Conservation (phyloP, 2,329 filamentous ascomycete genomes). For the Fusarium sp. region DNA sequence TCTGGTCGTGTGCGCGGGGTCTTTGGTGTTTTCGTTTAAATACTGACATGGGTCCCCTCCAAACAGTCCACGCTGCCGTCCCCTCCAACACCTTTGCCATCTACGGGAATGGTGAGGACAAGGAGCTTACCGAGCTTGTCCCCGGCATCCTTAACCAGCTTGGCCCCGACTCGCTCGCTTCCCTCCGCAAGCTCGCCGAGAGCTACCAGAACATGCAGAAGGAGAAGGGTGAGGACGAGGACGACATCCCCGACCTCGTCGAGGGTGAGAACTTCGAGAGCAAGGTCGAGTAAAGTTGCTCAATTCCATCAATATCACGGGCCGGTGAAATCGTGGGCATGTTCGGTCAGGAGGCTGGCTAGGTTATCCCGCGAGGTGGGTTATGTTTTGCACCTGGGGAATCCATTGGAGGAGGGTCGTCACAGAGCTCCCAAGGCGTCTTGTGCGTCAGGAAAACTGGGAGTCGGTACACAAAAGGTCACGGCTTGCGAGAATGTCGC, state of each 20-base stretch:
- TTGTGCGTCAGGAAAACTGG: conserved; percentile 38
- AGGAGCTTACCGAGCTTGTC: conserved; percentile 99
- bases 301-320: conserved; percentile 35
- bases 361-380: conserved; percentile 40
- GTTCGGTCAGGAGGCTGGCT: conserved; percentile 39
- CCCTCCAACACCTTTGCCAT: conserved; percentile 99
- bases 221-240: conserved; percentile 85
- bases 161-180: conserved; percentile 95
- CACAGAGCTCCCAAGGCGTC: conserved; percentile 39
- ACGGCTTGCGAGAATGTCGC: conserved; percentile 42
- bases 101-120: conserved; percentile 98
- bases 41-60: conserved; percentile 25
- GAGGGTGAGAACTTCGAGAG: conserved; percentile 98
- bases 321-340: conserved; percentile 41
- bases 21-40: conserved; percentile 33
- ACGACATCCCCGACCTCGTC: conserved; percentile 97
- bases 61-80: conserved; percentile 90
- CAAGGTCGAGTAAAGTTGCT: conserved; percentile 81
- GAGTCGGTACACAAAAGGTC: conserved; percentile 43
- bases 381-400: conserved; percentile 37
- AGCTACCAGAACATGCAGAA: conserved; percentile 99
- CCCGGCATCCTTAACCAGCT: conserved; percentile 99
- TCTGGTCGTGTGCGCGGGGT: conserved; percentile 25
- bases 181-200: conserved; percentile 97
- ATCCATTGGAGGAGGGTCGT: conserved; percentile 39